These are phyloP conservation scores for Populus hybrid DNA, from an alignment of 441 rosid species.

Conservation along the genomic window DNA sequence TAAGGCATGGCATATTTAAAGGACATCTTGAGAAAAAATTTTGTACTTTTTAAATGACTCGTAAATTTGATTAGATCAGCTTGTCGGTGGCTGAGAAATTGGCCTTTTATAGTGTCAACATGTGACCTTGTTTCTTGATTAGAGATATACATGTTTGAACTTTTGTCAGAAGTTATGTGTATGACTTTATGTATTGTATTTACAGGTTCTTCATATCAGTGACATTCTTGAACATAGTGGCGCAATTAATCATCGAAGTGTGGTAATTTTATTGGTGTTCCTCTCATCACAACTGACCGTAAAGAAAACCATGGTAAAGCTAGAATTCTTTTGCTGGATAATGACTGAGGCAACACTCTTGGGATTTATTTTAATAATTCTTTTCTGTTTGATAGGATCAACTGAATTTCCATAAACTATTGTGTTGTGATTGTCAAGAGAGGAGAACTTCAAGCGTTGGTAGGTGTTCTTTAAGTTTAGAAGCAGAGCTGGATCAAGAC, in stretches of 20 bases:
- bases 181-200: neutral
- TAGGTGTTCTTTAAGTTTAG: conserved; percentile 21
- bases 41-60: neutral
- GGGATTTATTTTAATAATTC: conserved; percentile 18
- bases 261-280: conserved; percentile 69
- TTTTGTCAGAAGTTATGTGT: neutral
- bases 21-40: neutral
- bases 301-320: conserved; percentile 62
- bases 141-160: neutral
- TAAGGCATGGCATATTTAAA: neutral
- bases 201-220: conserved; percentile 83
- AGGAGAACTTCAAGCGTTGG: conserved; percentile 44
- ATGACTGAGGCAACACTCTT: conserved; percentile 15
- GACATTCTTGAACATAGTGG: conserved; percentile 88
- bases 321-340: conserved; percentile 1
- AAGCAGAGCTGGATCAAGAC: conserved; percentile 27
- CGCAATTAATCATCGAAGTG: conserved; percentile 59
- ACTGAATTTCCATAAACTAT: conserved; percentile 79
- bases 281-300: conserved; percentile 69
- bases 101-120: neutral
- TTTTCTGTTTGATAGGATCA: conserved; percentile 52
- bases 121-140: neutral
- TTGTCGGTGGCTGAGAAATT: neutral
- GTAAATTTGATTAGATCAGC: neutral
- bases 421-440: conserved; percentile 72